These are phyloP conservation scores for Gossypium gossypioides DNA, from an alignment of 441 rosid genomes.

Conservation along the genomic window DNA sequence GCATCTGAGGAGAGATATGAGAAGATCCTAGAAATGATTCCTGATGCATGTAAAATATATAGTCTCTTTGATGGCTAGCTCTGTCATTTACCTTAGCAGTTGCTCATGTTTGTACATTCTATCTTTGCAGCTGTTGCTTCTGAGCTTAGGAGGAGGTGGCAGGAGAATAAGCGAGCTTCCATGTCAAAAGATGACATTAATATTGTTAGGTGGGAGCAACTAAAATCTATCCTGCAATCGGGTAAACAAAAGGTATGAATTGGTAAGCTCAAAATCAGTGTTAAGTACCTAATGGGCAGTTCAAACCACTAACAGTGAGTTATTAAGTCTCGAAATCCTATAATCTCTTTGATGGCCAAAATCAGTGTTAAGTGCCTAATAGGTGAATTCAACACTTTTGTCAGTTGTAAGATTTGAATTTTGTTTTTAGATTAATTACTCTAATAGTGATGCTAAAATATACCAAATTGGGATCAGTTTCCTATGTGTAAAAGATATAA, in stretches of 20 bases:
- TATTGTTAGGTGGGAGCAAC: slow-evolving; percentile 68
- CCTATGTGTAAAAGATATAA: not conserved
- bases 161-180: slow-evolving; percentile 43
- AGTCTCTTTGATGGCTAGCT: slow-evolving; percentile 3
- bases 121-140: slow-evolving; percentile 53
- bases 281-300: not conserved
- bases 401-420: not conserved
- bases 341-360: not conserved
- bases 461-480: not conserved
- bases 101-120: not conserved
- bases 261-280: not conserved
- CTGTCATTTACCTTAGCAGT: slow-evolving; percentile 1
- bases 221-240: slow-evolving; percentile 55
- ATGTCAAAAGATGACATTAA: slow-evolving; percentile 59
- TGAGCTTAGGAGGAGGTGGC: slow-evolving; percentile 84
- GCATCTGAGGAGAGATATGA: slow-evolving; percentile 73
- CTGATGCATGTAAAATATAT: slow-evolving; percentile 42
- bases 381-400: not conserved
- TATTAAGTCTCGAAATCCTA: not conserved
- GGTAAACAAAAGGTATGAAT: slow-evolving; percentile 59
- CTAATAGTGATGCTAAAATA: not conserved
- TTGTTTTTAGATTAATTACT: not conserved
- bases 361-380: not conserved
- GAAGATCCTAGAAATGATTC: slow-evolving; percentile 80
- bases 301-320: not conserved